phyloP scores from a whole-genome alignment of 2,329 filamentous ascomycete genomes.

The Pseudogymnoascus sp. region DNA sequence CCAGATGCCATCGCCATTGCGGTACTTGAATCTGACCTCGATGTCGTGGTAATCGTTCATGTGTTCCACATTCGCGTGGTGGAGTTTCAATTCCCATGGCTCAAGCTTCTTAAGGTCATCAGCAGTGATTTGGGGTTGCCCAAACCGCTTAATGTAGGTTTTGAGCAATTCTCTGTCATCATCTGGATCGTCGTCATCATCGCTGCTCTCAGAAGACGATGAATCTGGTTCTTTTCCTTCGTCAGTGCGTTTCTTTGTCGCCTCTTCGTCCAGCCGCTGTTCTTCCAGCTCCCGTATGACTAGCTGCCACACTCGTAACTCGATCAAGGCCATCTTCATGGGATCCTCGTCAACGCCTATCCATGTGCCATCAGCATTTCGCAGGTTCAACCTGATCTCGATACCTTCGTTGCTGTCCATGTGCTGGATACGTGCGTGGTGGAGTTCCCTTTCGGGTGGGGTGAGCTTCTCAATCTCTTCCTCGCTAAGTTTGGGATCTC shows the following conservation, averaged over 20 bases:
- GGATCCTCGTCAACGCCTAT: neutral
- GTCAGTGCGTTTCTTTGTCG: too few species aligned
- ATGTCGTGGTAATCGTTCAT: neutral
- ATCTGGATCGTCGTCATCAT: neutral
- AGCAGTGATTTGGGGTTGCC: neutral
- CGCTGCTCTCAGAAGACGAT: neutral
- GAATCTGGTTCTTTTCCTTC: neutral
- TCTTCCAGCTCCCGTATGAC: neutral
- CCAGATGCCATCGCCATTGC: neutral
- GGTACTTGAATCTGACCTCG: neutral
- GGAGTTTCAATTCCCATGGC: neutral
- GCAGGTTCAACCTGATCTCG: neutral
- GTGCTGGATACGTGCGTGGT: neutral
- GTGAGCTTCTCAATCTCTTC: neutral
- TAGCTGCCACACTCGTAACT: neutral
- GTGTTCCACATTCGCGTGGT: neutral
- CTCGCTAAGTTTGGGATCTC: neutral
- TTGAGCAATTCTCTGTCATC: neutral
- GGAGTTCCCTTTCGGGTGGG: neutral
- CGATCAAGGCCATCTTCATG: neutral
- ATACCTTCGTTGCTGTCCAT: neutral
- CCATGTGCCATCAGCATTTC: neutral
- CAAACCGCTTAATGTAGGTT: neutral
- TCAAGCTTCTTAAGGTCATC: neutral
- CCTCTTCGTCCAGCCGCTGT: neutral